Conservation (phyloP, 345 rosid genomes). For the Salix exigua region DNA sequence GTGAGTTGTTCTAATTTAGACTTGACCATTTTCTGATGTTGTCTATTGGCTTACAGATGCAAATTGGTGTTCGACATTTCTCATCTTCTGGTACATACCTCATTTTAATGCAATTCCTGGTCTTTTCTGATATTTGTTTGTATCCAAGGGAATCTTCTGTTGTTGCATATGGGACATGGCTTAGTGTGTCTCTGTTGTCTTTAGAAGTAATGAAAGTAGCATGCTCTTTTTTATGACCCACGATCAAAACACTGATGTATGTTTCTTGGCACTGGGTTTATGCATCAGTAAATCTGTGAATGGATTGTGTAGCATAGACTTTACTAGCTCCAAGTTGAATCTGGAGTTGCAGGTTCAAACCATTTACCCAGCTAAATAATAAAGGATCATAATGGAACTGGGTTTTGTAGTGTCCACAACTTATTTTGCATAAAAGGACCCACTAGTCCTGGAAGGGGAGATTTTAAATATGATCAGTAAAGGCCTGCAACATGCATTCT, state of each 20-base stretch:
- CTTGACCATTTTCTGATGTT: slow-evolving; percentile 18
- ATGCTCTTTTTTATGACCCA: neutral
- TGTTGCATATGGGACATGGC: neutral
- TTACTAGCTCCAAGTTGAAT: neutral
- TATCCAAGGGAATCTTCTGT: neutral
- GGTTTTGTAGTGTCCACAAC: neutral
- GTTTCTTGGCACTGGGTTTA: neutral
- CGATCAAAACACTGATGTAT: neutral
- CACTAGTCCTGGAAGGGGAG: no score
- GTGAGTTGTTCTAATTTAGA: neutral
- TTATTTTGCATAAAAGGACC: neutral
- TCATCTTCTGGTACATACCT: slow-evolving; percentile 69
- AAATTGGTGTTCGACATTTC: slow-evolving; percentile 55
- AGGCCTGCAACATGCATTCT: no score
- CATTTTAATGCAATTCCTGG: slow-evolving; percentile 6
- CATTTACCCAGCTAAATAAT: neutral
- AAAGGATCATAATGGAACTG: neutral
- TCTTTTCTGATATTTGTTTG: neutral
- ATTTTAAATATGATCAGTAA: no score
- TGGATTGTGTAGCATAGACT: neutral
- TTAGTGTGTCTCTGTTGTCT: neutral
- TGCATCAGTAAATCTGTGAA: neutral
- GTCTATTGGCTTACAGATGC: slow-evolving; percentile 47
- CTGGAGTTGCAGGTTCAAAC: neutral
- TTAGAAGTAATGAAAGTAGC: neutral